Base-by-base conservation (phyloP, 1,284 basidiomycete genomes). In the Neonothopanus nambi region DNA sequence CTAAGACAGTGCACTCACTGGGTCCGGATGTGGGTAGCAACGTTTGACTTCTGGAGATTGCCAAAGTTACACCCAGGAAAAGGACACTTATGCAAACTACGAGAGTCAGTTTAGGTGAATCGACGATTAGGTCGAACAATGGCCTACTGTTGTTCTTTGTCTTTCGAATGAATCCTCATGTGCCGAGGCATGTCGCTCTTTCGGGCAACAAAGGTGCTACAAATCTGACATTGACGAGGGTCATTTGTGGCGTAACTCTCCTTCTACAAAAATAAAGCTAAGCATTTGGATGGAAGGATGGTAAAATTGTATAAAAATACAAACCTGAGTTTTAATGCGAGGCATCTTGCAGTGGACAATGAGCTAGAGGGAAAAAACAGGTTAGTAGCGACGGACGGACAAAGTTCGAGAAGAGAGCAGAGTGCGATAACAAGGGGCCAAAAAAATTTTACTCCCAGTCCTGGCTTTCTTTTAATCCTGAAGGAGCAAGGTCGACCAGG, bases 141-240 rank as follows among this genome's bases (percentile, higher is more conserved):
- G 17, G 33, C 60, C 35, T 52, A 59, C 59, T 57, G 28, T 30
- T 37, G 24, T 23, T 54, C 39, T 51, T 57, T 56, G 7, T 59
- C 41, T 13, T 54, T n/a, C 21, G 52, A 28, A 49, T 65, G 63
- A 4, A 52, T 52, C 30, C 47, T 44, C 55, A 59, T 56, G 50
- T 66, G 63, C 12, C 63, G 56, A 9, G 53, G 23, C n/a, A 66
- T 36, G 51, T 66, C 65, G 21, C 47, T 38, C 36, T 44, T 54
- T 33, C 60, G 59, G 28, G 52, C 54, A 30, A 65, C 38, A 17
- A 55, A 44, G 35, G 43, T 57, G 21, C 39, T 33, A 30, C 62
- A 65, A 4, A 56, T 13, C 2, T 49, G 17, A 48, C 61, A 62
- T 46, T 38, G 21, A 15, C 44, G 39, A 1, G 50, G 49, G 9